phyloP scores from a whole-genome alignment of 1,139 yeast genomes.

The Saccharomycopsis hybrid region DNA sequence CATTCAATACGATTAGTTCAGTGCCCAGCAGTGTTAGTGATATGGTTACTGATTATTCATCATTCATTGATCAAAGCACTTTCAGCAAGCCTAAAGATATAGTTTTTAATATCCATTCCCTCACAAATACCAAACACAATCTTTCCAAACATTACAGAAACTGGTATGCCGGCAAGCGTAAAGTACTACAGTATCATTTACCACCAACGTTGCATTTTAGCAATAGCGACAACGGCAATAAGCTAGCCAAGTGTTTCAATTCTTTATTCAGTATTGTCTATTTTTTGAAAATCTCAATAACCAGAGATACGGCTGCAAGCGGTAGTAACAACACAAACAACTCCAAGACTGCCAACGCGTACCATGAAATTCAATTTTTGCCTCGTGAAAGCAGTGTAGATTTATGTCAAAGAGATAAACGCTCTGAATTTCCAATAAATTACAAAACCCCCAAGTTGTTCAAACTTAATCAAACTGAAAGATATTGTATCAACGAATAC shows the following conservation, averaged over 20 bases:
- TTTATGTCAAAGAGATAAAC: constrained; percentile 4
- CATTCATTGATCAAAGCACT: no score
- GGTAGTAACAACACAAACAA: background rate
- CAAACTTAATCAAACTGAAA: background rate
- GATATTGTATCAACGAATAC: background rate
- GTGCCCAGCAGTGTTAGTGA: no score
- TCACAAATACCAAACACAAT: constrained; percentile 2
- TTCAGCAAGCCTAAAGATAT: background rate
- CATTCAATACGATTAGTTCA: no score
- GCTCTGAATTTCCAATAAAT: background rate
- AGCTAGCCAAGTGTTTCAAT: background rate
- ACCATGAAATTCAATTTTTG: constrained; percentile 9
- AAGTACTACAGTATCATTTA: constrained; percentile 6
- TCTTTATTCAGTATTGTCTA: constrained; percentile 5
- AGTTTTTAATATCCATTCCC: constrained; percentile 9
- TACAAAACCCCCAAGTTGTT: constrained; percentile 1
- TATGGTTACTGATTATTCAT: no score
- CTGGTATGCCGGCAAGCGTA: background rate
- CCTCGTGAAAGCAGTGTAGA: constrained; percentile 16
- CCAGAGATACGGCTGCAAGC: background rate
- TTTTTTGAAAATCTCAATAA: constrained; percentile 5
- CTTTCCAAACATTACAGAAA: constrained; percentile 3
- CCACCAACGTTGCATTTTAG: constrained; percentile 8
- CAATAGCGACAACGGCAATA: background rate
- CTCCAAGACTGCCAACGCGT: constrained; percentile 1